Evolutionary conservation across 495 filamentous ascomycete genomes (phyloP), one percentile per base, ranked within the genome.

Genomic region (Penicillium salamii): DNA sequence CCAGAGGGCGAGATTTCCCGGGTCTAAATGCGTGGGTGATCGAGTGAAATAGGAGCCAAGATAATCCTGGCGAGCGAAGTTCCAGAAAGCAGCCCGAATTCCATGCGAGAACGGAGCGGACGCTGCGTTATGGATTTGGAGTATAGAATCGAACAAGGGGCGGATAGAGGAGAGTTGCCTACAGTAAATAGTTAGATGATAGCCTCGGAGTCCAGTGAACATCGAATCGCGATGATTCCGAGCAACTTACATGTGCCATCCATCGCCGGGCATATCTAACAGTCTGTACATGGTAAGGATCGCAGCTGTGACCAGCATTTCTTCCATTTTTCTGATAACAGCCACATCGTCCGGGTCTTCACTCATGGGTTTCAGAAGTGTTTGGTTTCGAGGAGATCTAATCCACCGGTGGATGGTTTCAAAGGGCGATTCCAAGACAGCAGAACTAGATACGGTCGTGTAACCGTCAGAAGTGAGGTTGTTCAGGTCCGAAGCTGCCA

Each of bases 21-120:
- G 65, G 9, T 67, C 52, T 7, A 75, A 42, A 14, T 69, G 63
- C 7, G 72, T 68, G 4, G 60, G 47, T 19, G 54, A 42, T 7
- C 68, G 66, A 19, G 58, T 71, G 18, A 67, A 63, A 28, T 74
- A 75, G 1, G 69, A 69, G 7, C 63, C 62, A 4, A 70, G 50
- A 42, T 71, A 71, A 40, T 75, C 72, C 40, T 66, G 60, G 3
- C 69, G 65, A 19, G 65, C 66, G 40, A 75, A 59, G 37, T 70
- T 70, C 70, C 72, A 75, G 42, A 75, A 74, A 1, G 61, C 65
- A 9, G 70, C 67, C 9, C 56, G 56, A 1, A 64, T 43, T 5
- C 69, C 72, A 21, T 67, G 66, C 12, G 63, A 55, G 28, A 74
- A 68, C 4, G 17, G 14, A 4, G 50, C 15, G 7, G 53, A 36